Base-by-base conservation (phyloP, 257 asterid species). In the Parsonsia alboflavescens region DNA sequence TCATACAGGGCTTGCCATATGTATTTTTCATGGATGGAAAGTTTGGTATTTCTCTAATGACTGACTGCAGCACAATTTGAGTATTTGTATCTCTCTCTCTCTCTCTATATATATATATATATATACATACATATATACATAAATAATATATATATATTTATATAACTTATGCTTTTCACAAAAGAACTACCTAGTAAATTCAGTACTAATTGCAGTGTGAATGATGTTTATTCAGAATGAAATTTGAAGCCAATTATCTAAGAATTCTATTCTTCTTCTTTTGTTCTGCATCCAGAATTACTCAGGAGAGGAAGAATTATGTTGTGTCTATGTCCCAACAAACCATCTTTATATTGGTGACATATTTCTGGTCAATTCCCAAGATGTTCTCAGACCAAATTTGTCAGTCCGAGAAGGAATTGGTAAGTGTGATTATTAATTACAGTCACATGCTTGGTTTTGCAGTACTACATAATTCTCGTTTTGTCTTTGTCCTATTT, bases 401-500 rank as follows among this genome's bases (percentile, higher is more conserved):
- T 78, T 83, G 76, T 86, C 89, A n/a, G 88, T 86, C 45, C 84
- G 89, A 46, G 87, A 86, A 77, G 89, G 89, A 56, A 86, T 86
- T 75, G 89, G 89, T 86, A 79, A 81, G 82, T 41, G 0, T 46
- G 59, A 45, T 67, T 28, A 2, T 62, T 58, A 61, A 71, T 56
- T 26, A 53, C 24, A 10, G 41, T 7, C 24, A 36, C 16, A 10
- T 54, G 33, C 58, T 46, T n/a, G 10, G 12, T 19, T 46, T 46
- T 12, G 10, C 33, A 33, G 21, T 33, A 10, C 39, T 39, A 22
- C 26, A 61, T 76, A 62, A 69, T 69, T 28, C 42, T 56, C 5
- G 5, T 7, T 42, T 66, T 24, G 12, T 44, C 22, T 54, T 11
- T 33, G 6, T 7, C 59, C n/a, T 13, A 54, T 22, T 41, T 8